phyloP scores from a whole-genome alignment of 2,329 filamentous ascomycete species.

The Colletotrichum eremochloae region DNA sequence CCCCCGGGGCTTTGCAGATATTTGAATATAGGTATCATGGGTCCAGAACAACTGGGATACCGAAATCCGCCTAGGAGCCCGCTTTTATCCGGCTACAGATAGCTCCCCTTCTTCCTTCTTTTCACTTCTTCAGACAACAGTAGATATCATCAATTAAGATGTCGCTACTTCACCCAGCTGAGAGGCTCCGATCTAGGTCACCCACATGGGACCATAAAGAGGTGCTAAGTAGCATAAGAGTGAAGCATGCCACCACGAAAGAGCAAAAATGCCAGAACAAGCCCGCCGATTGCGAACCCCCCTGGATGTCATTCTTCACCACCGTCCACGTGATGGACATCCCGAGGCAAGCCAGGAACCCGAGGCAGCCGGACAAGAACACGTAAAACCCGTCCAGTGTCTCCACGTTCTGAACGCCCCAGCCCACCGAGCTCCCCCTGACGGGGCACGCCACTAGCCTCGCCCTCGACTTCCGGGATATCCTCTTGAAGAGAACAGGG shows the following conservation, averaged over 20 bases:
- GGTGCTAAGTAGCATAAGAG: background rate
- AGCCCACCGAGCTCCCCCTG: background rate
- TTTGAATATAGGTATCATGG: too few species aligned
- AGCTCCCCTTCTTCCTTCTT: too few species aligned
- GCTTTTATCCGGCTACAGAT: too few species aligned
- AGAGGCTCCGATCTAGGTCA: too few species aligned
- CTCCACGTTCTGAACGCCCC: background rate
- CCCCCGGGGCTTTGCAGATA: too few species aligned
- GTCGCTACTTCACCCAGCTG: too few species aligned
- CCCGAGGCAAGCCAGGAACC: too few species aligned
- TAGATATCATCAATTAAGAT: too few species aligned
- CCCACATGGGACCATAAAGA: background rate
- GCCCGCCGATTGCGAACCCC: background rate
- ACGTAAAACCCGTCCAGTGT: background rate
- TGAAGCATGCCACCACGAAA: background rate
- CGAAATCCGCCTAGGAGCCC: too few species aligned
- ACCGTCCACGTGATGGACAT: background rate
- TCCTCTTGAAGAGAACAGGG: background rate
- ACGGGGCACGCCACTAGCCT: background rate
- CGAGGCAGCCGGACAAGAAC: background rate
- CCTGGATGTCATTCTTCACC: background rate
- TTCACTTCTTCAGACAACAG: too few species aligned
- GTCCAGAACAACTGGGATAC: too few species aligned
- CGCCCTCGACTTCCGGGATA: background rate
- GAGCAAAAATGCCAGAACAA: background rate